phyloP scores from a whole-genome alignment of 2,329 filamentous ascomycete species.

The Scytalidium lignicola region DNA sequence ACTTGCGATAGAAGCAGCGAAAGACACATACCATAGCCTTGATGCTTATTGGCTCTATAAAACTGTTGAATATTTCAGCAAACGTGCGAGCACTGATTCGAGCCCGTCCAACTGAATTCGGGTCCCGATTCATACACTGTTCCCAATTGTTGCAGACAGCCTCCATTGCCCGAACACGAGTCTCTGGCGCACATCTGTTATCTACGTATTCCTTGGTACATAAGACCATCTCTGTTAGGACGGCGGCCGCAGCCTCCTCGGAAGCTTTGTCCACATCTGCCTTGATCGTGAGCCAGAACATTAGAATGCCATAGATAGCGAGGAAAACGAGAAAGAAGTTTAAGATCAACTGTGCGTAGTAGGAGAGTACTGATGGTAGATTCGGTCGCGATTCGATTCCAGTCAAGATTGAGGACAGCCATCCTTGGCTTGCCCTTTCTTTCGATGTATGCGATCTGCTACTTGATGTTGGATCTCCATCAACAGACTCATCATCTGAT shows the following conservation, averaged over 20 bases:
- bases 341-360: constrained; percentile 56
- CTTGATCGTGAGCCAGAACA: constrained; percentile 24
- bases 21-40: constrained; percentile 61
- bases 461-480: constrained; percentile 29
- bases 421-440: constrained; percentile 21
- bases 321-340: constrained; percentile 43
- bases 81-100: constrained; percentile 82
- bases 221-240: constrained; percentile 66
- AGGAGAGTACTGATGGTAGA: constrained; percentile 60
- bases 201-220: constrained; percentile 70
- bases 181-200: constrained; percentile 67
- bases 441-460: constrained; percentile 31
- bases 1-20: not conserved
- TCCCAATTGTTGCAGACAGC: constrained; percentile 75
- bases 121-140: constrained; percentile 80
- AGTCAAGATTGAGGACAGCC: constrained; percentile 48
- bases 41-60: constrained; percentile 83
- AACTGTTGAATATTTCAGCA: constrained; percentile 88
- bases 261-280: constrained; percentile 42
- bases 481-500: constrained; percentile 32
- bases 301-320: constrained; percentile 31
- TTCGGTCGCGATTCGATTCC: constrained; percentile 61
- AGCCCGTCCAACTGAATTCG: constrained; percentile 70
- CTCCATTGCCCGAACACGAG: constrained; percentile 68
- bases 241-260: constrained; percentile 55